Conservation (phyloP, 169 alveolate genomes). For the Eimeria maxima region DNA sequence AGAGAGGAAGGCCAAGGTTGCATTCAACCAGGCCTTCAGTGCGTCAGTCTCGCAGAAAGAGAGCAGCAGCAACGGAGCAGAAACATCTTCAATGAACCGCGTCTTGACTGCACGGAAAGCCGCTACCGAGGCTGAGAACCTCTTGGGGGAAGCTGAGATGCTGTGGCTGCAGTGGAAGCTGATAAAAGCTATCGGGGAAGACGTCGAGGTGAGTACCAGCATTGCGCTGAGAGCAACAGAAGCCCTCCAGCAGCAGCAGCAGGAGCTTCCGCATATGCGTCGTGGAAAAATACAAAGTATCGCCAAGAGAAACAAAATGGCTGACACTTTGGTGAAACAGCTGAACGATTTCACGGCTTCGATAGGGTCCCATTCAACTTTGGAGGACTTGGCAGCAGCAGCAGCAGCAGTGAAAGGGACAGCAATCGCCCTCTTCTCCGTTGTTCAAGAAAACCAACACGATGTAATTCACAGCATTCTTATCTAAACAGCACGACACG, state of each 20-base stretch:
- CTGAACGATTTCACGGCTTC: background rate
- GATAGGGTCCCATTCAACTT: background rate
- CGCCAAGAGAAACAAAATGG: too few species aligned
- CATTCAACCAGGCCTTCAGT: background rate
- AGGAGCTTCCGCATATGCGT: too few species aligned
- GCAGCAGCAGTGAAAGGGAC: background rate
- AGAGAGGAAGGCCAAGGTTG: background rate
- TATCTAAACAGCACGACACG: too few species aligned
- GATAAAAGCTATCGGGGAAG: background rate
- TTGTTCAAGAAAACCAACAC: too few species aligned
- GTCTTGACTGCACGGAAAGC: background rate
- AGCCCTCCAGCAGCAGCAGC: background rate
- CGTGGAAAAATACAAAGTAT: too few species aligned
- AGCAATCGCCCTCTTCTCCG: too few species aligned
- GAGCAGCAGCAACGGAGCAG: background rate
- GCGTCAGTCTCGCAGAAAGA: background rate
- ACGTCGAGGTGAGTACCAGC: background rate
- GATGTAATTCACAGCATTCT: too few species aligned
- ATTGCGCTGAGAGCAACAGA: background rate
- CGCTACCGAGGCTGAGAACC: background rate
- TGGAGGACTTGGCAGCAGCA: background rate
- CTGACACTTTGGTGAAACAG: background rate
- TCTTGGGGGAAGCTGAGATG: background rate
- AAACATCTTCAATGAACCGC: background rate
- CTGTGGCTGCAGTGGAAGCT: conserved; percentile 12